A percentile compares a stretch with the other conserved stretches of the same genome.
Conservation (phyloP, 2,329 filamentous ascomycete species). For the Stachybotrys chartarum region DNA sequence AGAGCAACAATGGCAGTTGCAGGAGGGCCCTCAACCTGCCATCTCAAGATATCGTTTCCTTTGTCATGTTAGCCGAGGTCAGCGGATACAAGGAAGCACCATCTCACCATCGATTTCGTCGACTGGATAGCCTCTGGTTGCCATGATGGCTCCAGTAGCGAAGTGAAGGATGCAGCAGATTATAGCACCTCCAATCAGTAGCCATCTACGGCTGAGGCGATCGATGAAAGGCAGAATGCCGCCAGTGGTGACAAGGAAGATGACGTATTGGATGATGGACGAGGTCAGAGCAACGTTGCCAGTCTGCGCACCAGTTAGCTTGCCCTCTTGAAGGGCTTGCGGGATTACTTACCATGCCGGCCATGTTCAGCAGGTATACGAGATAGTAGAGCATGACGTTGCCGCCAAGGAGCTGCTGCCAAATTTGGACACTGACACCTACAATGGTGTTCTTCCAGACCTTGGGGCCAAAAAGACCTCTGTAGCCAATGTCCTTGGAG, state of each 20-base stretch:
- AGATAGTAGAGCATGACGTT: conserved; percentile 55
- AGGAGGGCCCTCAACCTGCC: conserved; percentile 34
- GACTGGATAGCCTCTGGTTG: conserved; percentile 35
- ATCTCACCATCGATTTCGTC: conserved; percentile 26
- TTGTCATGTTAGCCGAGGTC: conserved; percentile 1
- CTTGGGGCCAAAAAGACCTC: conserved; percentile 36
- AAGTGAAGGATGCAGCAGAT: conserved; percentile 39
- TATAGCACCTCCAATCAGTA: conserved; percentile 38
- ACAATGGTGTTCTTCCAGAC: conserved; percentile 45
- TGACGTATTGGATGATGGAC: conserved; percentile 47
- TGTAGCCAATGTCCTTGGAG: conserved; percentile 28
- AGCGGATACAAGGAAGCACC: neutral
- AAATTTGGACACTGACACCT: conserved; percentile 44
- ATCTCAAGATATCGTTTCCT: conserved; percentile 39
- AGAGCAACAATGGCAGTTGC: conserved; percentile 44
- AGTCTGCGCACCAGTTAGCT: conserved; percentile 6
- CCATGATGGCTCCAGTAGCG: conserved; percentile 42
- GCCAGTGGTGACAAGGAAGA: conserved; percentile 46
- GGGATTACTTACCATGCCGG: conserved; percentile 30
- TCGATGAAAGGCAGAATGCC: conserved; percentile 42
- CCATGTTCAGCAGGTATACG: conserved; percentile 57
- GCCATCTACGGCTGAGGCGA: conserved; percentile 36
- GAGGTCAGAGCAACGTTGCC: conserved; percentile 34
- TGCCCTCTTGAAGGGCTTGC: neutral
- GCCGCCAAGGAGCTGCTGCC: conserved; percentile 46